Evolutionary conservation across 768 basidiomycete species (phyloP), one percentile per base, ranked within the genome.

Genomic region (Kwoniella europaea): DNA sequence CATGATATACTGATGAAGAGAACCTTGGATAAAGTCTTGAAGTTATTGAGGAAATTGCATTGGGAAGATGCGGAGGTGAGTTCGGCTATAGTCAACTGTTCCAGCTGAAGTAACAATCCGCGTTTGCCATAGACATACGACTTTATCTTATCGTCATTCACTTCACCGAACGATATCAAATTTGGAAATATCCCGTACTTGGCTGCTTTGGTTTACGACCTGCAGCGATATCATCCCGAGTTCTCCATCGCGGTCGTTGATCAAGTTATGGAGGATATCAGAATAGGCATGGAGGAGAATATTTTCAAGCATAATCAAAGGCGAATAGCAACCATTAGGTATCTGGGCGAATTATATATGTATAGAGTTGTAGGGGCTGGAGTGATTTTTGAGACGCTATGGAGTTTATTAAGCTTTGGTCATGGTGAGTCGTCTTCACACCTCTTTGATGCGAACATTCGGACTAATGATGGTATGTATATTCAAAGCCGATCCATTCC

Each of bases 151-250:
- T 92, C 92, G 80, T 89, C 92, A 52, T 99, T 99, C 85, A 92
- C 92, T n/a, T 96, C 97, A 78, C 92, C 96, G 2, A 97, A 96
- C 94, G 98, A 98, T 82, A 88, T 98, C 85, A 96, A 94, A 79
- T 98, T 91, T 80, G 87, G 90, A 69, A 96, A 92, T 78, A 89
- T 99, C 76, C 88, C 90, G 67, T 87, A 97, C 35, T 86, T 98
- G 61, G 95, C 97, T 12, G 96, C 97, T 89, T 86, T 98, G 69
- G 91, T 95, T 2, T 95, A 95, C 79, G 97, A 98, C 80, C 86
- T 99, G 56, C 93, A 95, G 80, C 88, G 93, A 29, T 97, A 96
- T 83, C 93, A 93, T 74, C 91, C 94, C 10, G 89, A 91, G 2
- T 99, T 98, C 82, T 87, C 90, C 13, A 88, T 97, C 61, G 87